Evolutionary conservation across 371 early-diverging fungal genomes (phyloP).

Genomic region (Circinella umbellata): DNA sequence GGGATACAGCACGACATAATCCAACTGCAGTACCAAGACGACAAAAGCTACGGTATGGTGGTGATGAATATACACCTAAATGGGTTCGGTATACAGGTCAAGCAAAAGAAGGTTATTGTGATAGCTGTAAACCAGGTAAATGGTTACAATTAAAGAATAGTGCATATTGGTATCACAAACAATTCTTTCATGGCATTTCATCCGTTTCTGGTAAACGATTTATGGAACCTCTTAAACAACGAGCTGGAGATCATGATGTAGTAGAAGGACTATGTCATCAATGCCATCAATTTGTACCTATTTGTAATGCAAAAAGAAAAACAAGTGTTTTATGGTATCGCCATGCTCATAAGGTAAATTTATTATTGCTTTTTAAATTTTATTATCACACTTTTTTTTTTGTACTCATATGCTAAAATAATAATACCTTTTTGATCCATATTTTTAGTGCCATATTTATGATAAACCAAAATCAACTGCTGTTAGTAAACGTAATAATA

Average conservation of each 20-base stretch:
- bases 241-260: slow-evolving; percentile 52
- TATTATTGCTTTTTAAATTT: neutral
- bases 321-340: slow-evolving; percentile 83
- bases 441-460: slow-evolving; percentile 29
- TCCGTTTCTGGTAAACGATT: slow-evolving; percentile 80
- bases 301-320: slow-evolving; percentile 71
- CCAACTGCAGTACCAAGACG: slow-evolving; percentile 49
- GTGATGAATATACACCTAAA: slow-evolving; percentile 87
- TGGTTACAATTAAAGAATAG: slow-evolving; percentile 94
- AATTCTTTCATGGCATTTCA: slow-evolving; percentile 84
- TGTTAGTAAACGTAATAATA: neutral
- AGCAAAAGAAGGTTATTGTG: slow-evolving; percentile 87
- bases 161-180: slow-evolving; percentile 92
- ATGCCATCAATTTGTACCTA: slow-evolving; percentile 76
- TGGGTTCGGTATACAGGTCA: slow-evolving; percentile 85
- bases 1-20: slow-evolving; percentile 35
- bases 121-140: slow-evolving; percentile 81
- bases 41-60: slow-evolving; percentile 71
- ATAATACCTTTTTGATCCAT: neutral
- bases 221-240: slow-evolving; percentile 67
- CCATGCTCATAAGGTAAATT: slow-evolving; percentile 74
- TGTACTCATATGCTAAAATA: neutral
- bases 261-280: slow-evolving; percentile 85
- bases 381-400: neutral
- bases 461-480: slow-evolving; percentile 36